Base-by-base conservation (phyloP, 179 eudicot species). In the Heliamphora pulchella region DNA sequence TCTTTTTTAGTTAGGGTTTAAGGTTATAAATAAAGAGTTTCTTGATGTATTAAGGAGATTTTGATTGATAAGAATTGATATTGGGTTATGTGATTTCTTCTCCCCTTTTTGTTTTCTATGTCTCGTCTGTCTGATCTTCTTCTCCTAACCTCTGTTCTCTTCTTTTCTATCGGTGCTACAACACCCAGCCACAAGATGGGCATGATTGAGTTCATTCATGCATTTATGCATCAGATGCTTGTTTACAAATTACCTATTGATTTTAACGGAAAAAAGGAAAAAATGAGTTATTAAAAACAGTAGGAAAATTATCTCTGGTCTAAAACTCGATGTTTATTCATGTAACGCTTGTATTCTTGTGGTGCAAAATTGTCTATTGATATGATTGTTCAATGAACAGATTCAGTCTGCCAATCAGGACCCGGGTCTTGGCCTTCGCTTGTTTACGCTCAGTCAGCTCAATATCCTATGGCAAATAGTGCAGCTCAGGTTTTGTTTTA, bases 361-460 rank as follows among this genome's bases (percentile, higher is more conserved):
- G 15, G 9, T 53, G 22, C 46, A 17, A 11, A 78, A 46, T 18
- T 41, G 39, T 78, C n/a, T 79, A 54, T 44, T 79, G 39, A 71
- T 20, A 11, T 18, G 3, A 46, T 63, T 83, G 2, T 82, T 78
- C 75, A 82, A 57, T 83, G 58, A 61, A 76, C 94, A 96, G 99
- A 96, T 91, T 58, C 94, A 80, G 93, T 96, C 68, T 92, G 97
- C 88, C 99, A 96, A 87, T 96, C 99, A 82, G 99, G 99, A 81
- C 99, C 99, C 61, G 99, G 99, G 79, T 87, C 94, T 76, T 96
- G 98, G 99, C 94, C 99, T 82, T 92, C 96, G 64, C 87, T 47
- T 74, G 87, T 96, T 71, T 96, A 96, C 84, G 91, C 98, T 59
- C 88, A 94, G 82, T 90, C 99, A 75, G 98, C 99, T 81, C 11